Percentiles rank a stretch among this genome's conserved stretches.
phyloP scores from a whole-genome alignment of 371 early-diverging fungal species.

The Capillidium heterosporum region DNA sequence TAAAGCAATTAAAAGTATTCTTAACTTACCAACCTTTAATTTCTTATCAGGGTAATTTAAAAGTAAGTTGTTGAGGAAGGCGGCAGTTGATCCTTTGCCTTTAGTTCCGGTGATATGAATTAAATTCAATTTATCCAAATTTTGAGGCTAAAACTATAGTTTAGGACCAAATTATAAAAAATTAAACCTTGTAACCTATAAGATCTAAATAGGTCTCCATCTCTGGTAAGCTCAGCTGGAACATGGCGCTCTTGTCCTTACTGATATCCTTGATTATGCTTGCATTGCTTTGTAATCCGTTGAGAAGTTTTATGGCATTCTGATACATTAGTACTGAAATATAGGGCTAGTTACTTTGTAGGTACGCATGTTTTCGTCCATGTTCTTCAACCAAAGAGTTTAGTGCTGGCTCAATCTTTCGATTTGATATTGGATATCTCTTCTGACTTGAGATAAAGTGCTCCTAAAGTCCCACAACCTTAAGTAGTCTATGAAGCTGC shows the following conservation, averaged over 20 bases:
- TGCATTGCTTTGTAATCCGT: conserved; percentile 65
- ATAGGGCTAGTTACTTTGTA: too few species aligned
- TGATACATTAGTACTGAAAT: conserved; percentile 9
- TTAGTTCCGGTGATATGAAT: conserved; percentile 78
- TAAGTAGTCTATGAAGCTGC: too few species aligned
- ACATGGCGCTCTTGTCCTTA: conserved; percentile 46
- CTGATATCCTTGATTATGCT: conserved; percentile 49
- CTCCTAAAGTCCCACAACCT: too few species aligned
- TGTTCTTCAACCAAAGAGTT: too few species aligned
- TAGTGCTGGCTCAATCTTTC: too few species aligned
- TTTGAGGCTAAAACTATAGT: conserved; percentile 16
- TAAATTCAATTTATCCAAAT: conserved; percentile 48
- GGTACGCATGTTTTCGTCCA: too few species aligned
- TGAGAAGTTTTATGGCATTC: conserved; percentile 58
- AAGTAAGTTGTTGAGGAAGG: conserved; percentile 47
- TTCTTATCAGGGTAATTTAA: conserved; percentile 11
- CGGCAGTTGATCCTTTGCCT: conserved; percentile 73
- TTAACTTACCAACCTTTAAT: neutral
- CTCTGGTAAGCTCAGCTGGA: conserved; percentile 47
- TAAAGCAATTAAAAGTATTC: neutral
- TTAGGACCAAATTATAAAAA: neutral
- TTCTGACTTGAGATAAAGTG: too few species aligned
- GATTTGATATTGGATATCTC: too few species aligned
- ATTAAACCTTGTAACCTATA: conserved; percentile 35
- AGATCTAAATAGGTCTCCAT: conserved; percentile 40